Evolutionary conservation across 129 eudicot species (phyloP), one percentile per base, ranked within the genome.

Genomic region (Artemisia tridentata): DNA sequence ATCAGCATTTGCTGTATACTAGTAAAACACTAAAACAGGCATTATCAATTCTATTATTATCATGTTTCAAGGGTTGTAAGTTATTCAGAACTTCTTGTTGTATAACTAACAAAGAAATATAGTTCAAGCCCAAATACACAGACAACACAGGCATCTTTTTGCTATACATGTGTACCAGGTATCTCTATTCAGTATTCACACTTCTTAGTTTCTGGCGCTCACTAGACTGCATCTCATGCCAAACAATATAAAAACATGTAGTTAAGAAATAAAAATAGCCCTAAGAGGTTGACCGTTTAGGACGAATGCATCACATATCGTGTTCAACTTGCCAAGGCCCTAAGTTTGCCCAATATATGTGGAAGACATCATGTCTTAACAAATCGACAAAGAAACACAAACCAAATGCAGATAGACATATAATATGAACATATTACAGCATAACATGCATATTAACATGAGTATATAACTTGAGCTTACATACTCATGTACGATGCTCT

Each of bases 321-420:
- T 52, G 57, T n/a, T 13, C 21, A 16, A 52, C 11, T 15, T 16
- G 20, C 21, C 8, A 52, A 52, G 19, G 11, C 19, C 11, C 20
- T 16, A 52, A 52, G 11, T 52, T 52, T 16, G 57, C 19, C 20
- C 57, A 52, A 15, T 15, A 3, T 52, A 52, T 5, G 58, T 52
- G 19, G 7, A 16, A n/a, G 58, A 52, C 12, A 52, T 18, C 58
- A 16, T 18, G 11, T 5, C 11, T n/a, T 4, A 52, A 52, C 19
- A 52, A 3, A 52, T 52, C 5, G 58, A 14, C 60, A 54, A 21
- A 58, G 64, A 58, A 57, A 21, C 64, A 58, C 64, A 58, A 19
- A 58, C n/a, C 6, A 23, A 23, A 6, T 14, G 34, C 64, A 58
- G 16, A 58, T 11, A 12, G 41, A 51, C 56, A 51, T 58, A 20